Evolutionary conservation across 768 basidiomycete species (phyloP).

Genomic region (Pisolithus marmoratus): DNA sequence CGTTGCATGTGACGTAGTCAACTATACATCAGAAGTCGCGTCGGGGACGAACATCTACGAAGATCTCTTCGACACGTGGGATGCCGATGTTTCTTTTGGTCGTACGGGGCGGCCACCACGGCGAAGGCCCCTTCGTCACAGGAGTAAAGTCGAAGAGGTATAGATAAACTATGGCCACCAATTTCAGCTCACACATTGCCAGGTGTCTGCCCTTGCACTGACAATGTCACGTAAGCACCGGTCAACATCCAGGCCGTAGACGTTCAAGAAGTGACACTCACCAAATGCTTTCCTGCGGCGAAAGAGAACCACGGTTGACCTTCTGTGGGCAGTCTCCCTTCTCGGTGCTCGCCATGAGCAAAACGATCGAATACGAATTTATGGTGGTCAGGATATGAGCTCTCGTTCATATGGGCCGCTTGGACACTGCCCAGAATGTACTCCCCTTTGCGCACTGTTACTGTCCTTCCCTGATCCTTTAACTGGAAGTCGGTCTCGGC

Average conservation of each 20-base stretch:
- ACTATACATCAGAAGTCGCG: not conserved
- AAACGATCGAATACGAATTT: too few relatives aligned
- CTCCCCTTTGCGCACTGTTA: too few relatives aligned
- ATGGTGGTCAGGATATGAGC: too few relatives aligned
- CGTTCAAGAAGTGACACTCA: not conserved
- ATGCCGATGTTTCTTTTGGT: not conserved
- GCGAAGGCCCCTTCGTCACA: not conserved
- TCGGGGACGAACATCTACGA: not conserved
- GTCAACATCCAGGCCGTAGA: too few relatives aligned
- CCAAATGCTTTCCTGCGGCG: slow-evolving; percentile 13
- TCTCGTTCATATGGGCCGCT: too few relatives aligned
- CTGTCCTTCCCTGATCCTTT: too few relatives aligned
- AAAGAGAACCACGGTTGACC: too few relatives aligned
- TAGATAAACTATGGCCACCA: not conserved
- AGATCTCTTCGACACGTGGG: not conserved
- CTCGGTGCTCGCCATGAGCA: too few relatives aligned
- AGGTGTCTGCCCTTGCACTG: not conserved
- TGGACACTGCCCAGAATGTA: too few relatives aligned
- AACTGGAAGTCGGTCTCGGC: too few relatives aligned
- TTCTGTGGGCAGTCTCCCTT: too few relatives aligned
- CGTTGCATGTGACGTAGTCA: not conserved
- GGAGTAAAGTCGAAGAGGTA: not conserved
- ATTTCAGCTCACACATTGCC: not conserved
- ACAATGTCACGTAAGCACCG: too few relatives aligned
- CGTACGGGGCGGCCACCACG: not conserved